A percentile compares a stretch with the other conserved stretches of the same genome.
Evolutionary conservation across 78 protist species (phyloP).

Genomic region (Dictyostelium purpureum): DNA sequence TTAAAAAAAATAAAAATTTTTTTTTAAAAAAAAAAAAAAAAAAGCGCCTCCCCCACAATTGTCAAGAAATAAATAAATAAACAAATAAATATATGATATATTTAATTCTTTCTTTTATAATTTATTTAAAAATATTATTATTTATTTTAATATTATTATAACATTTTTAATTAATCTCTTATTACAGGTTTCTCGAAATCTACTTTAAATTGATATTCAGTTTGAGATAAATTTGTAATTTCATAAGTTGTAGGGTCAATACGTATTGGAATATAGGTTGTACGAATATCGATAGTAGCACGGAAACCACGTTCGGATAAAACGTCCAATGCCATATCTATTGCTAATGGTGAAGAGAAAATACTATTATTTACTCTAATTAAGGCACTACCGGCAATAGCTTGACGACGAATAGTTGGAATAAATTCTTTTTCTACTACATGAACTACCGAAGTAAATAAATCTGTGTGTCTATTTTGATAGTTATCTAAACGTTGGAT

Average conservation of each 20-base stretch:
- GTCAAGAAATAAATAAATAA: too few relatives aligned
- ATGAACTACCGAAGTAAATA: slow-evolving; percentile 39
- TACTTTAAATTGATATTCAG: slow-evolving; percentile 51
- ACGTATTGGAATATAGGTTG: slow-evolving; percentile 51
- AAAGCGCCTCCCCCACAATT: too few relatives aligned
- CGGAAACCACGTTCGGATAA: slow-evolving; percentile 84
- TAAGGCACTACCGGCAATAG: slow-evolving; percentile 55
- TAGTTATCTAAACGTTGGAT: slow-evolving; percentile 78
- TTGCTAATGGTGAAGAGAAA: slow-evolving; percentile 10
- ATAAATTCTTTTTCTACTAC: slow-evolving; percentile 64
- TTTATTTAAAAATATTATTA: too few relatives aligned
- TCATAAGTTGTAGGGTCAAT: slow-evolving; percentile 54
- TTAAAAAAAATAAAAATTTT: too few relatives aligned
- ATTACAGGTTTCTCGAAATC: slow-evolving; percentile 55
- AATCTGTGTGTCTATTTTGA: slow-evolving; percentile 48
- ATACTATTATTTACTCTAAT: slow-evolving; percentile 30
- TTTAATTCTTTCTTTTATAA: too few relatives aligned
- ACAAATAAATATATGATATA: too few relatives aligned
- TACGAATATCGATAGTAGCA: slow-evolving; percentile 37
- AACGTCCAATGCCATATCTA: slow-evolving; percentile 80
- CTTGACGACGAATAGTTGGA: slow-evolving; percentile 68
- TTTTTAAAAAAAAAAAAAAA: too few relatives aligned
- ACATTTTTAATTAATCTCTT: too few relatives aligned
- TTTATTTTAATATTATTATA: too few relatives aligned
- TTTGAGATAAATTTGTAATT: slow-evolving; percentile 23